These are phyloP conservation scores for Volvox africanus DNA, from an alignment of 139 green algal genomes.

Conservation along the genomic window DNA sequence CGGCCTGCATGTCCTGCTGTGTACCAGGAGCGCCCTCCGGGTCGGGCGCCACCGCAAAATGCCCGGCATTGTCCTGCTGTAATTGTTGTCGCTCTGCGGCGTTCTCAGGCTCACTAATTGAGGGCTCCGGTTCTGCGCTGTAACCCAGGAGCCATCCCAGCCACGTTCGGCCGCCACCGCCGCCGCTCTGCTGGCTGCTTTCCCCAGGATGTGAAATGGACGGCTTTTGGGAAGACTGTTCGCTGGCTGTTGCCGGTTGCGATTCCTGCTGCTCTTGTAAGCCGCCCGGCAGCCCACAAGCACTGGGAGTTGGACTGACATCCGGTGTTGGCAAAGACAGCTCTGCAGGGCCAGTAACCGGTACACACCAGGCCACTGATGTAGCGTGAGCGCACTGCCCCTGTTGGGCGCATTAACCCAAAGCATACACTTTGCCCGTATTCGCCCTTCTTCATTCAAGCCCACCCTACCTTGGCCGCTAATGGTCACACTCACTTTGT, in stretches of 20 bases:
- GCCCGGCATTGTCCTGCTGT: neutral
- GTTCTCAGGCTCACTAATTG: neutral
- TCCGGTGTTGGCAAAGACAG: neutral
- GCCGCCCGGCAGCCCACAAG: neutral
- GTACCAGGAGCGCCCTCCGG: neutral
- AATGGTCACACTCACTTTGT: too few species aligned
- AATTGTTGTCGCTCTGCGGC: neutral
- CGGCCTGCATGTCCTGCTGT: neutral
- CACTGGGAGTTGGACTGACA: neutral
- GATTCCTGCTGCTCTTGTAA: neutral
- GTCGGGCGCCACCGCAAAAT: neutral
- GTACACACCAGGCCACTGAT: too few species aligned
- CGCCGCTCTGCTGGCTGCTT: neutral
- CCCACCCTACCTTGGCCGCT: too few species aligned
- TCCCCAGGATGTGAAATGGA: neutral
- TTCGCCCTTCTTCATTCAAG: too few species aligned
- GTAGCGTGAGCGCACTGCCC: too few species aligned
- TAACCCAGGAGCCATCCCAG: slow-evolving; percentile 60
- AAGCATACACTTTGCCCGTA: too few species aligned
- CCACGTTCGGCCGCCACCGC: slow-evolving; percentile 45
- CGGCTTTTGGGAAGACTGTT: neutral
- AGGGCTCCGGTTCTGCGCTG: neutral
- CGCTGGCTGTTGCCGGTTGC: neutral
- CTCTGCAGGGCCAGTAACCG: neutral
- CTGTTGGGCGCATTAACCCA: too few species aligned